Evolutionary conservation across 306 rosid species (phyloP), one percentile per base, ranked within the genome.

Genomic region (Inga oerstediana): DNA sequence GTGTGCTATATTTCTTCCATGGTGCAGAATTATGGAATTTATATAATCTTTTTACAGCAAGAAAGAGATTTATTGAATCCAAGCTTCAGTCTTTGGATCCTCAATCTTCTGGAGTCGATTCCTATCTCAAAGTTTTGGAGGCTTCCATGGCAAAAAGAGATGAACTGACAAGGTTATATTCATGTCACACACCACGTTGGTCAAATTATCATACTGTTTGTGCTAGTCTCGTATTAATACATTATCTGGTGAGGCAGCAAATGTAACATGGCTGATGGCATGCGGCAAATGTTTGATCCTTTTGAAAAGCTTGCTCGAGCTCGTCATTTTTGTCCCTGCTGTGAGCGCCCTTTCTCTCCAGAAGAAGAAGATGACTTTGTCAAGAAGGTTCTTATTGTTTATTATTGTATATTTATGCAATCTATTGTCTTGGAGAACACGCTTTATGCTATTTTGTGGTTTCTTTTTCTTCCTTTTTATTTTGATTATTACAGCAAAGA

Each of bases 291-390:
- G 97, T 90, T 95, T 90, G 99, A 93, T 92, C 98, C 97, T 74
- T 95, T 93, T 85, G 99, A 93, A 89, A 90, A 90, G 88, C 92
- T 90, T 83, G 98, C 99, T 62, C 95, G 99, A 70, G 98, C 93
- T 77, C 89, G 87, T 89, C 99, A 95, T 82, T 19, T 88, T 79
- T 95, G 99, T 87, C 99, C 99, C 51, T 93, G 98, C 88, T 95
- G 99, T 82, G 98, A 95, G 84, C 97, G 99, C 32, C 83, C 97
- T 79, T 93, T 95, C 89, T 88, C 96, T 80, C 79, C 91, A 14
- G 93, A 90, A 87, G 99, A 95, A 89, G 99, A 95, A 89, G 99
- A 95, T n/a, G 88, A 84, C 64, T 95, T 95, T 89, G 98, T 95
- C 80, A 92, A 88, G 88, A 95, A 95, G 99, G 99, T 95, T 75